Evolutionary conservation across 768 basidiomycete genomes (phyloP).

Genomic region (Mycena albidolilacea): DNA sequence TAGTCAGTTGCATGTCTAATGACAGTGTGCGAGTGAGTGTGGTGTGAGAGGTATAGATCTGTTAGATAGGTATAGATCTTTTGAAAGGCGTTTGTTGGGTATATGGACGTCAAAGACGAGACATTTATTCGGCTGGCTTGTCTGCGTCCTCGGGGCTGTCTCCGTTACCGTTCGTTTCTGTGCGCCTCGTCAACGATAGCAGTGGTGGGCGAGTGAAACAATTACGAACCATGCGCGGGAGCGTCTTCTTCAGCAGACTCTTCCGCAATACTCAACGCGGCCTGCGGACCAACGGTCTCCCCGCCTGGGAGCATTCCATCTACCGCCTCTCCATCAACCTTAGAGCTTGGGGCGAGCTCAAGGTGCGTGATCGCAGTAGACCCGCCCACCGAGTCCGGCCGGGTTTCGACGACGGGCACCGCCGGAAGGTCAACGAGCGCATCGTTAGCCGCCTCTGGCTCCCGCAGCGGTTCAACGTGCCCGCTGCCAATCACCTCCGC

Average conservation of each 20-base stretch:
- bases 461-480: slow-evolving; percentile 36
- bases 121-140: slow-evolving; percentile 23
- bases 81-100: slow-evolving; percentile 28
- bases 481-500: slow-evolving; percentile 37
- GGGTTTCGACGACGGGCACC: slow-evolving; percentile 41
- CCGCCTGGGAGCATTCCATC: slow-evolving; percentile 40
- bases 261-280: slow-evolving; percentile 30
- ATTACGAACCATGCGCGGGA: slow-evolving; percentile 28
- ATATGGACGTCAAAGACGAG: slow-evolving; percentile 3
- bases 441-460: slow-evolving; percentile 31
- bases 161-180: slow-evolving; percentile 31
- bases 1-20: slow-evolving; percentile 2
- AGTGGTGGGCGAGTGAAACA: background rate
- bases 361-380: slow-evolving; percentile 35
- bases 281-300: slow-evolving; percentile 41
- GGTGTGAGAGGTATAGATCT: slow-evolving; percentile 32
- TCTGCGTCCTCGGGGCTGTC: slow-evolving; percentile 17
- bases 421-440: slow-evolving; percentile 31
- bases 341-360: slow-evolving; percentile 30
- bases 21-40: slow-evolving; percentile 12
- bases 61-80: slow-evolving; percentile 34
- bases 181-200: background rate
- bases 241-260: slow-evolving; percentile 6
- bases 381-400: slow-evolving; percentile 30
- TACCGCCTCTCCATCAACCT: background rate